Evolutionary conservation across 2,329 filamentous ascomycete genomes (phyloP).

Genomic region (Aurifilum marmelostoma): DNA sequence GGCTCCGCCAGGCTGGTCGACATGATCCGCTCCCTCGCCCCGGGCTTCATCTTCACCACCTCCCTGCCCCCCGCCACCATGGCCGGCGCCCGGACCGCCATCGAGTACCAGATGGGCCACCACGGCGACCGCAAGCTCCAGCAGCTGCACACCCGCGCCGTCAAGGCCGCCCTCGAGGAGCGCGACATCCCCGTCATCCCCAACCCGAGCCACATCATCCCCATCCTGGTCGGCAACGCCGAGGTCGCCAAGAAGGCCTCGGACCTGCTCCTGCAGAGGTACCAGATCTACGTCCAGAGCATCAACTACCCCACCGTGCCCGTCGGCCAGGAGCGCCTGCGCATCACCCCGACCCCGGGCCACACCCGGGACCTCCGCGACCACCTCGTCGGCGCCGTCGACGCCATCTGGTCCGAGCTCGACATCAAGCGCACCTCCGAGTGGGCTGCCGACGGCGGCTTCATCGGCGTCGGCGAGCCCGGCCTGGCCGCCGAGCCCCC

Average conservation of each 20-base stretch:
- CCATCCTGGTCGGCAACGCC: slow-evolving; percentile 90
- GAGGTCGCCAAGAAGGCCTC: slow-evolving; percentile 90
- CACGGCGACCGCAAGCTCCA: slow-evolving; percentile 87
- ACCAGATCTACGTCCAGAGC: slow-evolving; percentile 95
- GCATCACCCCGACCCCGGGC: slow-evolving; percentile 93
- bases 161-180: slow-evolving; percentile 80
- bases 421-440: slow-evolving; percentile 90
- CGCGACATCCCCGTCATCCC: slow-evolving; percentile 95
- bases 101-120: slow-evolving; percentile 89
- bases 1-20: slow-evolving; percentile 86
- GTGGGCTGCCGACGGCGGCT: slow-evolving; percentile 89
- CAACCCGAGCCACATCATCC: slow-evolving; percentile 95
- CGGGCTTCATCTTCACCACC: slow-evolving; percentile 98
- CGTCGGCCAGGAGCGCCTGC: slow-evolving; percentile 93
- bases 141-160: slow-evolving; percentile 92
- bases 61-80: slow-evolving; percentile 95
- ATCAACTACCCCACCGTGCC: slow-evolving; percentile 99
- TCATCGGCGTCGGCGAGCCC: slow-evolving; percentile 87
- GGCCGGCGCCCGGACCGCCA: slow-evolving; percentile 88
- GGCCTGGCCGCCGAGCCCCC: slow-evolving; percentile 64
- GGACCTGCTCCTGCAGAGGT: slow-evolving; percentile 86
- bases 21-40: slow-evolving; percentile 89
- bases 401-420: slow-evolving; percentile 85
- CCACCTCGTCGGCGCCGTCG: slow-evolving; percentile 80
- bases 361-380: slow-evolving; percentile 85